Conservation (phyloP, 441 rosid genomes). For the Croton laevigatus region DNA sequence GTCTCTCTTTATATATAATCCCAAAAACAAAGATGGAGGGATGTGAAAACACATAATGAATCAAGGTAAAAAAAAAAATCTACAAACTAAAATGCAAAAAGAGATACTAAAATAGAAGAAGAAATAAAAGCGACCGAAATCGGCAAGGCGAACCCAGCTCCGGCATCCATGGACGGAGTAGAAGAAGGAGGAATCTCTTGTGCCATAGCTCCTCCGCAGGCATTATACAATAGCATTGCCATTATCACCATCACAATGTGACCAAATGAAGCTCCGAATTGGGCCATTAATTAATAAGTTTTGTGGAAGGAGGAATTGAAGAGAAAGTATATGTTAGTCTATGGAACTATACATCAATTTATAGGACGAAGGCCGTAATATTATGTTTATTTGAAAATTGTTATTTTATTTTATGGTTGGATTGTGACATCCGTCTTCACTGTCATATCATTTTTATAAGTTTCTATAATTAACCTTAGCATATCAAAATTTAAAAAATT, state of each 20-base stretch:
- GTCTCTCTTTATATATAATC: too few relatives aligned
- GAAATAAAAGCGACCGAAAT: conserved; percentile 17
- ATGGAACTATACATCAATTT: conserved; percentile 9
- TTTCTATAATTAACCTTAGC: not conserved
- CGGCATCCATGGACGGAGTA: conserved; percentile 37
- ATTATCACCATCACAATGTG: conserved; percentile 13
- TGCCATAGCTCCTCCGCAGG: conserved; percentile 26
- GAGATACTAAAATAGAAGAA: conserved; percentile 27
- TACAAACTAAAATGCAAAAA: conserved; percentile 20
- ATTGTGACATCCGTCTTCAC: not conserved
- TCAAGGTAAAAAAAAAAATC: not conserved
- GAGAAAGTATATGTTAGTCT: not conserved
- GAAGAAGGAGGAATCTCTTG: conserved; percentile 35
- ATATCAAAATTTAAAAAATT: too few relatives aligned
- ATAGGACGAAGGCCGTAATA: conserved; percentile 5
- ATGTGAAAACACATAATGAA: too few relatives aligned
- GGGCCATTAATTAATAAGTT: conserved; percentile 22
- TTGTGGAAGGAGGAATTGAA: not conserved
- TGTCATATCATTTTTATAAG: not conserved
- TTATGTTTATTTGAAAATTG: not conserved
- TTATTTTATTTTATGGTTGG: not conserved
- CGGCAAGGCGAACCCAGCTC: conserved; percentile 27
- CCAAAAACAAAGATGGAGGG: too few relatives aligned
- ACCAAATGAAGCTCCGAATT: conserved; percentile 8
- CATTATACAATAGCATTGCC: not conserved